Percentiles rank a stretch among this genome's conserved stretches.
These are phyloP conservation scores for Singerocomus inundabilis DNA, from an alignment of 1,284 basidiomycete genomes.

Conservation along the genomic window DNA sequence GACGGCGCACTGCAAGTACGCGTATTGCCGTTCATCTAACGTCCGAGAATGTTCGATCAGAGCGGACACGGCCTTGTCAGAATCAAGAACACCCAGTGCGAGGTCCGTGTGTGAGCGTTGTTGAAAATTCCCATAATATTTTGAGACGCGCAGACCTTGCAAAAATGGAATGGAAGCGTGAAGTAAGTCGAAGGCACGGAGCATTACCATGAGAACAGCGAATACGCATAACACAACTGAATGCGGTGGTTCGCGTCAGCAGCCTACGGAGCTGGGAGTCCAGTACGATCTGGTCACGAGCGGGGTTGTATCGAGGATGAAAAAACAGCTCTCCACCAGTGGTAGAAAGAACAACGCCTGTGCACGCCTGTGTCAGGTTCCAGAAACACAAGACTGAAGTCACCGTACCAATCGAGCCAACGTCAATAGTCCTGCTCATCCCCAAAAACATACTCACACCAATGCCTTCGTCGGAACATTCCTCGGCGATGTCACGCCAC, in stretches of 20 bases:
- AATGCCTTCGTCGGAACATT: conserved; percentile 87
- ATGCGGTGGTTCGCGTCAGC: conserved; percentile 73
- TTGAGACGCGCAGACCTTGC: conserved; percentile 69
- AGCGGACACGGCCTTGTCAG: conserved; percentile 78
- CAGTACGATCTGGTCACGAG: conserved; percentile 68
- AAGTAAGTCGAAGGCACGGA: conserved; percentile 5
- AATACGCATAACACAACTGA: conserved; percentile 80
- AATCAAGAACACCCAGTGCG: conserved; percentile 78
- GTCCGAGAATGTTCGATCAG: conserved; percentile 61
- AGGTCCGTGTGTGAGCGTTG: conserved; percentile 76
- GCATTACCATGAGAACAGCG: conserved; percentile 80
- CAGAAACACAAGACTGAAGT: neutral
- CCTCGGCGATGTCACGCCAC: conserved; percentile 85
- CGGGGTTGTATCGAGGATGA: conserved; percentile 84
- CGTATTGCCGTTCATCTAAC: conserved; percentile 77
- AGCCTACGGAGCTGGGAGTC: conserved; percentile 74
- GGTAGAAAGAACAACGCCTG: conserved; percentile 65
- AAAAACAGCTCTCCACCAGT: conserved; percentile 96
- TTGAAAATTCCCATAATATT: conserved; percentile 82
- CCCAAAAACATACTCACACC: conserved; percentile 91
- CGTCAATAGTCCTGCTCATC: conserved; percentile 80
- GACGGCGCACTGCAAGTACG: conserved; percentile 87
- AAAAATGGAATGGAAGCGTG: conserved; percentile 8
- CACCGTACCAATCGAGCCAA: conserved; percentile 77
- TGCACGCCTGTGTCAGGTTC: conserved; percentile 16